These are phyloP conservation scores for Podaxis mareebaensis DNA, from an alignment of 768 basidiomycete genomes.

Conservation along the genomic window DNA sequence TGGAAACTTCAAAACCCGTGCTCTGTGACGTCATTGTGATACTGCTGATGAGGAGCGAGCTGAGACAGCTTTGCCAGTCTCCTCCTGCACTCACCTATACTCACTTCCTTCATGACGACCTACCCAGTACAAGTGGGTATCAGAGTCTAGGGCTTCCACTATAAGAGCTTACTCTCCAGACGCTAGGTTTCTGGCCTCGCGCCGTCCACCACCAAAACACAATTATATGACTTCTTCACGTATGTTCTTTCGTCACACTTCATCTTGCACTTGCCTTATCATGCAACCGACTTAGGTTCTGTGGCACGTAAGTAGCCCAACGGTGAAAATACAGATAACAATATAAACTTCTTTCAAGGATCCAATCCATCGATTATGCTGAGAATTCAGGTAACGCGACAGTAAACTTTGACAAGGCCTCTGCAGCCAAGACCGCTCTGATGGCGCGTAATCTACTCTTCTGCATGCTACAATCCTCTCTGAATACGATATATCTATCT, in stretches of 20 bases:
- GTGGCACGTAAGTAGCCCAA: slow-evolving; percentile 64
- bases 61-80: slow-evolving; percentile 20
- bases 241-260: slow-evolving; percentile 35
- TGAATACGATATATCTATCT: neutral
- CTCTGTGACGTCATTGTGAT: neutral
- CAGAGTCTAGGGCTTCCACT: neutral
- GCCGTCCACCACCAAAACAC: slow-evolving; percentile 59
- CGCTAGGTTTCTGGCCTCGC: slow-evolving; percentile 72
- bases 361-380: slow-evolving; percentile 59
- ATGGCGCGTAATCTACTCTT: slow-evolving; percentile 50
- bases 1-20: neutral
- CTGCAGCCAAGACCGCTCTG: slow-evolving; percentile 82
- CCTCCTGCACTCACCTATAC: slow-evolving; percentile 20
- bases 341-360: slow-evolving; percentile 39
- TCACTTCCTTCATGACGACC: slow-evolving; percentile 37
- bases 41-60: neutral
- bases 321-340: neutral
- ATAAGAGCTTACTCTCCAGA: neutral
- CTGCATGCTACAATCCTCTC: neutral
- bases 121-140: slow-evolving; percentile 46
- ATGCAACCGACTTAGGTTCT: slow-evolving; percentile 57
- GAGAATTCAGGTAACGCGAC: slow-evolving; percentile 48
- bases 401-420: slow-evolving; percentile 81
- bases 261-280: slow-evolving; percentile 11
- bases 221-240: slow-evolving; percentile 83